Evolutionary conservation across 169 alveolate species (phyloP), one percentile per base, ranked within the genome.

Genomic region (Eimeria acervulina): DNA sequence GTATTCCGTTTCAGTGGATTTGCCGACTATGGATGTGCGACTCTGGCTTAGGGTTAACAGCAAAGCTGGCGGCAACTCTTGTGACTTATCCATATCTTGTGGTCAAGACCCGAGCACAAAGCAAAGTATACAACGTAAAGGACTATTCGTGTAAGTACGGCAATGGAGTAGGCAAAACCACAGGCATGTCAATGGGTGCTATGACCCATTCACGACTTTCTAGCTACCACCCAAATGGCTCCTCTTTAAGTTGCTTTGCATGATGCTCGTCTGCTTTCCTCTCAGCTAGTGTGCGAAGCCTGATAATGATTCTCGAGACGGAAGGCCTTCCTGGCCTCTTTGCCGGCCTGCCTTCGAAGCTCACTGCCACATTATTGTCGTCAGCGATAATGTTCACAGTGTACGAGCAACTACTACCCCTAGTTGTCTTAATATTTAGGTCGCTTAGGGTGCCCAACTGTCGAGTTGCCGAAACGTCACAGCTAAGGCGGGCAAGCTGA

Each of bases 101-200:
- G 31, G 96, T 94, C 89, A 94, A 94, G 89, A 94, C 96, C n/a
- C 93, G 96, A 36, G 96, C 96, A 70, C 96, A 94, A 40, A 94
- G 94, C 66, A 94, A 94, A 68, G 89, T 84, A 40, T 81, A 40
- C 44, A 94, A 84, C 68, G 93, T 84, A 10, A 81, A 94, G 68
- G 96, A 94, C 89, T 81, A 94, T n/a, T 83, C 96, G 31, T 88
- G 96, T 94, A 83, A n/a, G 94, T 28, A 19, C 23, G 17, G 15
- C 88, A 36, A 36, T 15, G 52, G 47, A 33, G 31, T 0, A 36
- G 52, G 26, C 19, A 36, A 19, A 36, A 15, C 31, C n/a, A 51
- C 59, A 17, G 2, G 21, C 0, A 51, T 10, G 59, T 51, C 59
- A 1, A 1, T 51, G 59, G 59, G 59, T 7, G 23, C 66, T 42